Evolutionary conservation across 2,329 filamentous ascomycete species (phyloP).

Genomic region (Paecilomyces sp.): DNA sequence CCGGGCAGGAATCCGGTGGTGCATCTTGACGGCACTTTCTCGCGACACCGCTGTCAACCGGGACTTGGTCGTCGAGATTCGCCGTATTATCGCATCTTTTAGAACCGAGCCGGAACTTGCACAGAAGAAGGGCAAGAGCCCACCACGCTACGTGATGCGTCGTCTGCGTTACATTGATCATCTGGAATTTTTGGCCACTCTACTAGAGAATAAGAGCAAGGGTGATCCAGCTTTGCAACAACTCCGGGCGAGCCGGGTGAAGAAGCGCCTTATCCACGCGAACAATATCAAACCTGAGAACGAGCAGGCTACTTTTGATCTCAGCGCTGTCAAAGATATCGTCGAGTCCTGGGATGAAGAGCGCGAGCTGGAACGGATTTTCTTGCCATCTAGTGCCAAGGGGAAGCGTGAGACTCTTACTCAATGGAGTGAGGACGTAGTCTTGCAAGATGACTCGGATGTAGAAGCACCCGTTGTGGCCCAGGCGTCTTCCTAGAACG

Average conservation of each 20-base stretch:
- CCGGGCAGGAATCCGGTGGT: constrained; percentile 33
- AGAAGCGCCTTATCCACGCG: constrained; percentile 9
- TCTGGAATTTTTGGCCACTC: constrained; percentile 11
- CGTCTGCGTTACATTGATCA: constrained; percentile 10
- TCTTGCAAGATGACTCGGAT: constrained; percentile 1
- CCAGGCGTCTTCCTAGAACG: not conserved
- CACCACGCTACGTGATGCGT: not conserved
- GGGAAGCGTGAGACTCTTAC: constrained; percentile 7
- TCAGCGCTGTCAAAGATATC: constrained; percentile 6
- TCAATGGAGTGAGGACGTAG: constrained; percentile 9
- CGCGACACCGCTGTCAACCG: constrained; percentile 21
- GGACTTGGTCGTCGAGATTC: constrained; percentile 27
- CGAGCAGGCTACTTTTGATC: constrained; percentile 7
- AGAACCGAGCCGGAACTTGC: not conserved
- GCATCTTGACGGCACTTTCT: constrained; percentile 29
- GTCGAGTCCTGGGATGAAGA: constrained; percentile 22
- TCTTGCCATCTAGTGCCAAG: constrained; percentile 9
- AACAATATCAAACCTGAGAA: constrained; percentile 5
- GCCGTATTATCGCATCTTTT: constrained; percentile 15
- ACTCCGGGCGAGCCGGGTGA: not conserved
- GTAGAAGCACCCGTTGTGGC: not conserved
- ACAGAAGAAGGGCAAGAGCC: not conserved
- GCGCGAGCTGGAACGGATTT: constrained; percentile 17
- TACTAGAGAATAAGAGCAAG: constrained; percentile 15
- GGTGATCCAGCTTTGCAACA: constrained; percentile 11